Base-by-base conservation (phyloP, 2,329 filamentous ascomycete genomes). In the Chaetomium globosum region DNA sequence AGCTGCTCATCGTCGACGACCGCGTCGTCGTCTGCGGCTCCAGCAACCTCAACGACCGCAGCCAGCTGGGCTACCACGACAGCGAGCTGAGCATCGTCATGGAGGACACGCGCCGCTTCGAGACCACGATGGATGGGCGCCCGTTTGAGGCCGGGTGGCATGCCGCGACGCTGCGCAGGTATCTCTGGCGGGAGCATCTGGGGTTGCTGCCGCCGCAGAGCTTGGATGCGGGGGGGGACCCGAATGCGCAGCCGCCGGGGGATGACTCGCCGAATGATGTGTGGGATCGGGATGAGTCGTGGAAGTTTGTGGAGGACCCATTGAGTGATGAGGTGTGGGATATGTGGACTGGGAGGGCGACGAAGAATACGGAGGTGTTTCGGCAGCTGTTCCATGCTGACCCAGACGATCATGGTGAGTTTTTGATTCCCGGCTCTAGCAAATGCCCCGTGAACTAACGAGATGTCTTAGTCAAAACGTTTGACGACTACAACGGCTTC, bases 1-100 rank as follows among this genome's bases (percentile, higher is more conserved):
- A 98, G 79, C 83, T 97, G 43, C 84, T 95, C 70, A 94, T 97
- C 70, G 90, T 89, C 1, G 93, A 98, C 74, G 94, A 98, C 76
- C 87, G 88, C 61, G 84, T 92, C 56, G 92, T 91, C 1, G 87
- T 97, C 61, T 95, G 92, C 74, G 92, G 92, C 21, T 93, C 89
- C 30, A 92, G 91, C 69, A 98, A 97, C 77, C 83, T 97, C 72
- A 98, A 97, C 76, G 94, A 98, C 75, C 89, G 94, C 61, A 87
- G 91, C 59, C 93, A 97, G 77, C 80, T 95, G 5, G 94, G 94
- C 16, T 86, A 89, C 71, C 94, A 97, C 76, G 94, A 98, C 77
- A 95, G 90, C 57, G 94, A 98, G 76, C 84, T 98, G 48, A 90
- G 91, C 48, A 90, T 97, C 62, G 88, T 98, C 54, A 91, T 97